These are phyloP conservation scores for Scedosporium apiospermum DNA, from an alignment of 2,329 filamentous ascomycete species.

Conservation along the genomic window DNA sequence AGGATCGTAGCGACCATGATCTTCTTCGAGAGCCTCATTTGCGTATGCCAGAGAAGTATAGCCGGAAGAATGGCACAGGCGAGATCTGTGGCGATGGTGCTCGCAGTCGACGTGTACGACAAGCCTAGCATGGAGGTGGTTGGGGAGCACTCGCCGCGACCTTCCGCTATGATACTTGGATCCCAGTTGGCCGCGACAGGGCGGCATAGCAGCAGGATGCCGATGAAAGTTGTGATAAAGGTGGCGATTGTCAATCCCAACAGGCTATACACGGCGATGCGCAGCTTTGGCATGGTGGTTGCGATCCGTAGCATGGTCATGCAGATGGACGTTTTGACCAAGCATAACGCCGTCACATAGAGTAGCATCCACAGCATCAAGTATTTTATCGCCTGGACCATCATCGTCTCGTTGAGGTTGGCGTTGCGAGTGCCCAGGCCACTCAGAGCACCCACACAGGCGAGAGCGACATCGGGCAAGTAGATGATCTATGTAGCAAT, in stretches of 20 bases:
- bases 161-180: slow-evolving; percentile 19
- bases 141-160: slow-evolving; percentile 10
- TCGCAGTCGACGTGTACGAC: slow-evolving; percentile 19
- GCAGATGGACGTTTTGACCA: slow-evolving; percentile 25
- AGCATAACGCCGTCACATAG: slow-evolving; percentile 15
- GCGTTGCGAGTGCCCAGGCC: slow-evolving; percentile 15
- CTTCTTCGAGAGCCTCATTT: slow-evolving; percentile 17
- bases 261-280: slow-evolving; percentile 13
- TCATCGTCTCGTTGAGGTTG: slow-evolving; percentile 15
- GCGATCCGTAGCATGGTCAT: slow-evolving; percentile 24
- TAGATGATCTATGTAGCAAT: slow-evolving; percentile 9
- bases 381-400: slow-evolving; percentile 10
- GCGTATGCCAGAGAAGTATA: slow-evolving; percentile 21
- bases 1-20: slow-evolving; percentile 11
- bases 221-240: slow-evolving; percentile 21
- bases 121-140: slow-evolving; percentile 12
- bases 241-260: slow-evolving; percentile 15
- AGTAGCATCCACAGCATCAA: slow-evolving; percentile 18
- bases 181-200: slow-evolving; percentile 21
- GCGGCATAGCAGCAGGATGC: slow-evolving; percentile 19
- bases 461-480: slow-evolving; percentile 10
- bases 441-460: slow-evolving; percentile 9
- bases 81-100: slow-evolving; percentile 22
- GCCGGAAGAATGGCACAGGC: slow-evolving; percentile 21
- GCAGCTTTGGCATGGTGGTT: slow-evolving; percentile 12